Evolutionary conservation across 192 early-diverging fungal genomes (phyloP), one percentile per base, ranked within the genome.

Genomic region (Chytriomyces confervae): DNA sequence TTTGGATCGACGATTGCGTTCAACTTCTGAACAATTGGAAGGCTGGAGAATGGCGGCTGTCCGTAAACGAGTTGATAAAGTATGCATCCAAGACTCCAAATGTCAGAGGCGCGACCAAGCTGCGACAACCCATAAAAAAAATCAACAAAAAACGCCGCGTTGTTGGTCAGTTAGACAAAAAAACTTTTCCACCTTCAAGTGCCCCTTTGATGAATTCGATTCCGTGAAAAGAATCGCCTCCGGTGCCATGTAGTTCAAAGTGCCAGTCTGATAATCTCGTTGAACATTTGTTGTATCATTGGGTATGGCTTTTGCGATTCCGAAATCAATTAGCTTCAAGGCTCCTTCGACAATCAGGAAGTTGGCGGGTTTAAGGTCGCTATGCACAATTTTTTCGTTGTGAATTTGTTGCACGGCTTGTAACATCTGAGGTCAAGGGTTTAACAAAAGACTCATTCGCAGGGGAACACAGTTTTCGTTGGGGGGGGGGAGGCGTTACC

Each of bases 251-350:
- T 98, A 99, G 72, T 96, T 96, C 7, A 94, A 84, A 0, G 97
- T 99, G 3, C 97, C 97, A 23, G 91, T 89, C 72, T 95, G 94
- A 66, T 90, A 86, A 63, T 97, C 95, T 13, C 95, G 80, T 51
- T 95, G 91, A 62, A 98, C 92, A 76, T 97, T 97, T 20, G 96
- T 97, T 0, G 96, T 98, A 78, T 96, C 94, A 81, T 95, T 95
- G 7, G 93, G 88, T 50, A 97, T 96, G 0, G 91, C 82, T 72
- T 96, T 98, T n/a, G 97, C 94, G 78, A 98, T 98, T 13, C 97
- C 97, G 88, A 99, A 99, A 79, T 99, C 97, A 63, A 98, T 98
- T 67, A 99, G 82, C 76, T 98, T 99, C 11, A 99, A 79, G 13
- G 87, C 76, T 3, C 94, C 96, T 50, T 90, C 89, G 6, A 96